Evolutionary conservation across 768 basidiomycete species (phyloP), one percentile per base, ranked within the genome.

Genomic region (Pleurotus ostreatus): DNA sequence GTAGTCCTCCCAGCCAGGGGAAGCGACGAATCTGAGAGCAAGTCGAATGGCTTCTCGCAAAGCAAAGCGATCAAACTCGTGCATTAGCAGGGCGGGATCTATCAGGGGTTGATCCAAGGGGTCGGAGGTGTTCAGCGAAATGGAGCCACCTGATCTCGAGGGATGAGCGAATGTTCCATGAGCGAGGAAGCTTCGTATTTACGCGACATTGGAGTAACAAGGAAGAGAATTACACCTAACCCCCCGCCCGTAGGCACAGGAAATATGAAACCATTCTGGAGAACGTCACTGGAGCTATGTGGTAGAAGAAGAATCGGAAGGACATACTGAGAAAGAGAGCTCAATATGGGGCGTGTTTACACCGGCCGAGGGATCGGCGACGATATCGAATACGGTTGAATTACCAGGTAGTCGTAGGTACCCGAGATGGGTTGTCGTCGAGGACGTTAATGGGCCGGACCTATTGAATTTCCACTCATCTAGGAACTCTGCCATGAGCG

Each of bases 41-140:
- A 62, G 55, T 34, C 59, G 59, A 49, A 72, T 57, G 4, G 59
- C 57, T 39, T 68, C 65, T 4, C 67, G 59, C 57, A 73, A 52
- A 0, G 64, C 62, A 25, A 64, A 57, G 4, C 69, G 63, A 54
- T 75, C 76, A 38, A 71, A 68, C 1, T 57, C 44, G 7, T 67
- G 66, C 30, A 53, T 63, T 13, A 79, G 68, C 63, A 78, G 74
- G 44, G 73, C 73, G 6, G 80, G 78, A 61, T 86, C 72, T 63
- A 86, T 81, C 25, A 70, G 49, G 0, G 84, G 82, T 22, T 66
- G 43, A 26, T 68, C 70, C 64, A 83, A 82, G 8, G 81, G 72
- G 60, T 77, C 66, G 20, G 67, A 71, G 15, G 78, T 76, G 37
- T 66, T 73, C 41, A 83, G 58, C 15, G 64, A 69, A n/a, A 75